Conservation (phyloP, 73 alveolate species). For the Symbiodinium natans region DNA sequence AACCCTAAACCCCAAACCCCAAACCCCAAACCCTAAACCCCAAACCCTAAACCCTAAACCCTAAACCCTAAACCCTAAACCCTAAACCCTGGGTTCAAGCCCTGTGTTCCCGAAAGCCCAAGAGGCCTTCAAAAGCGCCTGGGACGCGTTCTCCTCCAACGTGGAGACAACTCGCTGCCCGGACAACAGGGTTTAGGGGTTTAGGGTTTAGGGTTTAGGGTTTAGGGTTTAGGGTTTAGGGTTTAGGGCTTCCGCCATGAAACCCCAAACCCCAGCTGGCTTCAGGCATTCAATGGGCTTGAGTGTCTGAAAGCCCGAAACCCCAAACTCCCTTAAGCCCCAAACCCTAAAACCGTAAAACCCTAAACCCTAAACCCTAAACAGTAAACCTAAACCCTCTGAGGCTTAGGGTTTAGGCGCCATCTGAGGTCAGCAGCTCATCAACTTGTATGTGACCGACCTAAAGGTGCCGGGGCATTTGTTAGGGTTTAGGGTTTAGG, state of each 20-base stretch:
- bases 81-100: no score
- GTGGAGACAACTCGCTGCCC: background rate
- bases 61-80: no score
- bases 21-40: background rate
- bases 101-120: no score
- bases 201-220: background rate
- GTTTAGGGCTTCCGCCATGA: no score
- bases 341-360: no score
- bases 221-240: background rate
- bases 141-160: background rate
- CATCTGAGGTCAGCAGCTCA: background rate
- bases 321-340: no score
- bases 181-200: background rate
- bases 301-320: no score
- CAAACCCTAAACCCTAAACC: no score
- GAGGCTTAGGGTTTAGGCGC: no score
- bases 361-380: background rate
- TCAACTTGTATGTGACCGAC: slow-evolving; percentile 54
- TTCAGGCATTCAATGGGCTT: no score
- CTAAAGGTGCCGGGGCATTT: background rate
- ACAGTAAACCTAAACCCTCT: background rate
- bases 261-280: no score
- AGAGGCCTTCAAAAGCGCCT: background rate
- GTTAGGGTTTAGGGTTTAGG: no score
- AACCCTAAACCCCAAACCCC: background rate